Conservation (phyloP, 108 stramenopile species). For the Conticribra guillardii region DNA sequence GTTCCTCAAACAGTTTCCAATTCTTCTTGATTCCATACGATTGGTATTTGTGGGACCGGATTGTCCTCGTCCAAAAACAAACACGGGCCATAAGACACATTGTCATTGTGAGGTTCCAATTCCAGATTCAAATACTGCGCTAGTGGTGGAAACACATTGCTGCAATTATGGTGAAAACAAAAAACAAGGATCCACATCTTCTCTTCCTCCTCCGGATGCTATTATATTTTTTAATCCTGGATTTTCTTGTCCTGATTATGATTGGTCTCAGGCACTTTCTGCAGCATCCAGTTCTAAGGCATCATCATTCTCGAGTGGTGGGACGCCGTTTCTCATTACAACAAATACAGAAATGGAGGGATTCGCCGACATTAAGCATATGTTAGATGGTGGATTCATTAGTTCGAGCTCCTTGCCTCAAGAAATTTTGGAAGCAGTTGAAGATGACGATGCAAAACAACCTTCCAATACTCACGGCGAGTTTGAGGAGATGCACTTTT, state of each 20-base stretch:
- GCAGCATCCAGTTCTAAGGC: conserved; percentile 16
- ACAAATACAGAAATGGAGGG: conserved; percentile 92
- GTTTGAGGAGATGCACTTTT: conserved; percentile 41
- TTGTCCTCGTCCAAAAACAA: conserved; percentile 46
- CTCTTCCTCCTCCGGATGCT: conserved; percentile 60
- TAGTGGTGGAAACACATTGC: conserved; percentile 47
- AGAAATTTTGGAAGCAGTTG: conserved; percentile 37
- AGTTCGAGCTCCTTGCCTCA: conserved; percentile 29
- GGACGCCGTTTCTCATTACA: conserved; percentile 76
- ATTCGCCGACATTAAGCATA: conserved; percentile 70
- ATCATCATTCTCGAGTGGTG: conserved; percentile 19
- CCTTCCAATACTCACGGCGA: conserved; percentile 22
- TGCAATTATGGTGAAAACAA: conserved; percentile 30
- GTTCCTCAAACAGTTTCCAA: conserved; percentile 32
- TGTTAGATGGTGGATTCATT: conserved; percentile 65
- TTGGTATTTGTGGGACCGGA: conserved; percentile 80
- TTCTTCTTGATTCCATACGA: conserved; percentile 47
- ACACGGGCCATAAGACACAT: no score
- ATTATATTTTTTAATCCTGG: conserved; percentile 91
- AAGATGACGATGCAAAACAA: conserved; percentile 35
- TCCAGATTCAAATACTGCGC: conserved; percentile 25
- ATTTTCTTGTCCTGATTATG: conserved; percentile 88
- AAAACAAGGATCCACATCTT: background rate
- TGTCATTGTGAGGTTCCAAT: conserved; percentile 23
- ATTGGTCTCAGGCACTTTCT: conserved; percentile 69